Base-by-base conservation (phyloP, 2,329 filamentous ascomycete genomes). In the Paecilomyces dactylethromorphus region DNA sequence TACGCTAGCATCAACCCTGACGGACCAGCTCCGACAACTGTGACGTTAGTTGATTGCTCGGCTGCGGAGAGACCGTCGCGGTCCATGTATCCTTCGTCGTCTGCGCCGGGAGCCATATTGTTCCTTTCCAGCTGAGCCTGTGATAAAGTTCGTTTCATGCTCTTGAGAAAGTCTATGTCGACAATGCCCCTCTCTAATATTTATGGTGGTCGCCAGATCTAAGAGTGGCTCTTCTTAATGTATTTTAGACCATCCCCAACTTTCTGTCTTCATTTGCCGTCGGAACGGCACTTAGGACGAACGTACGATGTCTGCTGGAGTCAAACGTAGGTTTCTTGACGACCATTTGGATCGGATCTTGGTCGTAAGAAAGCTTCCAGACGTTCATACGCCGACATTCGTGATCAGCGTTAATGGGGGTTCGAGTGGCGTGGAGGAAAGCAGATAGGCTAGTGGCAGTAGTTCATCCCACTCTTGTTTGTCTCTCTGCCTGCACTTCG, bases 1-100 rank as follows among this genome's bases (percentile, higher is more conserved):
- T 67, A 76, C 69, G 70, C 71, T 10, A 76, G 68, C 76, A 80
- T 79, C 50, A 79, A 63, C 4, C 78, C 77, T 3, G 76, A 73
- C 7, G 77, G 77, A 1, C 77, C 77, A 22, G 77, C 77, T 13
- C 77, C 77, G 26, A 74, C 70, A 15, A 79, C 66, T 8, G 74
- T 67, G 1, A 76, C 69, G 15, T 69, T 69, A 1, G 66, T 68
- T 7, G 59, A 59, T 6, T 59, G 60, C 49, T 65, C 59, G 54
- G 61, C 39, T 52, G 64, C 15, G 54, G 62, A 53, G 55, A 55
- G 50, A 58, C 60, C 50, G 21, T 58, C 57, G 45, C 58, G 54
- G 53, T 58, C 57, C 53, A 61, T 60, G 32, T 68, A 70, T 29
- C 68, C 68, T 64, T 68, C 67, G 53, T 68, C 56, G 53, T 68